Conservation (phyloP, 805 yeast genomes). For the Metschnikowia orientalis region DNA sequence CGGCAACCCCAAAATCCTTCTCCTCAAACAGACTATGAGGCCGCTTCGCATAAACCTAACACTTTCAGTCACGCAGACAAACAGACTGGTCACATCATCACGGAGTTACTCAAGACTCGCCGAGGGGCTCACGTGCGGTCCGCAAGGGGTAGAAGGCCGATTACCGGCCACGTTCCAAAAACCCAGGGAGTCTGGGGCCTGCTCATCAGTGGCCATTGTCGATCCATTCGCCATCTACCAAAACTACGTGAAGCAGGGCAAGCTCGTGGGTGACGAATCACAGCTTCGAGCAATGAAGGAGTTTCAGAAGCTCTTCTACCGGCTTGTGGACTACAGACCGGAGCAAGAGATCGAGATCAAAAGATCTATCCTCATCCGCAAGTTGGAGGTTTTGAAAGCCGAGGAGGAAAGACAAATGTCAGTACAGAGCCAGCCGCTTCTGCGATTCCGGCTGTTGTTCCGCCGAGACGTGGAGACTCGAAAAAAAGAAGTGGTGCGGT, state of each 20-base stretch:
- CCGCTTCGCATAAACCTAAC: too few species aligned
- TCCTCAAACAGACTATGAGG: too few species aligned
- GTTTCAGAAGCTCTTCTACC: conserved; percentile 54
- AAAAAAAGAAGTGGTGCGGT: conserved; percentile 40
- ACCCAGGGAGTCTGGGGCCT: background rate
- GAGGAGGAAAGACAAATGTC: conserved; percentile 19
- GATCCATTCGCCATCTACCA: conserved; percentile 61
- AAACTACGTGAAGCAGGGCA: conserved; percentile 47
- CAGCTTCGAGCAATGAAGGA: conserved; percentile 62
- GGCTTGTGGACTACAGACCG: conserved; percentile 58
- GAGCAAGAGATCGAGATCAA: conserved; percentile 43
- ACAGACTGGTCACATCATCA: too few species aligned
- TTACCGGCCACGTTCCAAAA: conserved; percentile 19
- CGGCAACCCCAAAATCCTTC: too few species aligned
- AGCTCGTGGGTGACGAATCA: conserved; percentile 49
- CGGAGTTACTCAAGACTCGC: background rate
- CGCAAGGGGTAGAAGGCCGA: conserved; percentile 38
- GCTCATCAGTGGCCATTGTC: conserved; percentile 41
- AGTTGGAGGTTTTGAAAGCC: conserved; percentile 32
- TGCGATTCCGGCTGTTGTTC: conserved; percentile 17
- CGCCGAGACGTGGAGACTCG: conserved; percentile 26
- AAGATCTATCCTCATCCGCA: conserved; percentile 37
- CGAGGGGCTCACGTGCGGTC: conserved; percentile 21
- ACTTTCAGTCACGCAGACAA: too few species aligned
- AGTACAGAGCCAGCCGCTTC: conserved; percentile 12